Evolutionary conservation across 352 stramenopile species (phyloP), one percentile per base, ranked within the genome.

Genomic region (Pythium angustatum): DNA sequence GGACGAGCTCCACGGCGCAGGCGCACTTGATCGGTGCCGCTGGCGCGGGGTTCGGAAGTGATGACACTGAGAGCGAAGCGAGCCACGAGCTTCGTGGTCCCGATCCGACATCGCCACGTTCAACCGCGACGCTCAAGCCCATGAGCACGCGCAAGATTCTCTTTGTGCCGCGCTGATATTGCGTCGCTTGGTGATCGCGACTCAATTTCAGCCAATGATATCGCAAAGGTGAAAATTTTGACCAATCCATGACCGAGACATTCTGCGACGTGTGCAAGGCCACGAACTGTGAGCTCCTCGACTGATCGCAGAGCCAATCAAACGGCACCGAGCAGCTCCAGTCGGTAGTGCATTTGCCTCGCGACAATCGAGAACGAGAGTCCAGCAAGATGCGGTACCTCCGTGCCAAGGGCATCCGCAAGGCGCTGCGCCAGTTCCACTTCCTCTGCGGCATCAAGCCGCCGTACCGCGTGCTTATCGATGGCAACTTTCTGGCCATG

Each of bases 401-500:
- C 22, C 84, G 87, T 41, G 77, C 84, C 59, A 95, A 95, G 76
- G 78, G 81, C 71, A 95, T 93, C 60, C 85, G 87, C 73, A 95
- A 95, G 74, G 83, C 84, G 68, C 74, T 95, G 58, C 83, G 84
- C 57, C 85, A 94, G 69, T 95, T 93, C 77, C 85, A 94, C 72
- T 93, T 95, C 63, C 69, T 94, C 57, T 95, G 85, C 64, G 87
- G 87, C 40, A 88, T 95, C 72, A 95, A 93, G 62, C 64, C 85
- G 44, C 87, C 87, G 9, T 95, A 94, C 71, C 88, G 90, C 55
- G 79, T 74, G 52, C 76, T 95, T 30, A 71, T 95, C 50, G 87
- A 95, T 64, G 83, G 83, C 57, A 95, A 95, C 79, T 95, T 95
- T 62, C 78, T 95, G 38, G 87, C 82, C 53, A 92, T 95, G 83